These are phyloP conservation scores for Acer negundo DNA, from an alignment of 345 rosid species.

Conservation along the genomic window DNA sequence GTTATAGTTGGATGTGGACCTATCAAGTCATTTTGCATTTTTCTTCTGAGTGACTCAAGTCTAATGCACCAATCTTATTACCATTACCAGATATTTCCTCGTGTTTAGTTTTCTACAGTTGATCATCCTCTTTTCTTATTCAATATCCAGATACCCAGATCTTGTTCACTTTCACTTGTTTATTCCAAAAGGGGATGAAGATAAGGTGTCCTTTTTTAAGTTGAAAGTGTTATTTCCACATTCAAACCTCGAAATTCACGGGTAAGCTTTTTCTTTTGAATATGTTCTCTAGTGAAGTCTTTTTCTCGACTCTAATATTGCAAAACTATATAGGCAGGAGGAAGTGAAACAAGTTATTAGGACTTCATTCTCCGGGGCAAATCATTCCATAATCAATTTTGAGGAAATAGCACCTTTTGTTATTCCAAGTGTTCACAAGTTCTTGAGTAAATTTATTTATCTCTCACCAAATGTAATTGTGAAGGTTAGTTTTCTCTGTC, in stretches of 20 bases:
- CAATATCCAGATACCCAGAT: constrained; percentile 35
- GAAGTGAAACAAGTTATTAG: constrained; percentile 28
- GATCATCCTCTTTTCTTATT: constrained; percentile 9
- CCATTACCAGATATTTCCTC: neutral
- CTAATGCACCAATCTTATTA: too few species aligned
- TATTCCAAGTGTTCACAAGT: constrained; percentile 29
- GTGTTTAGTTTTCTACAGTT: neutral
- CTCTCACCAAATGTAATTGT: constrained; percentile 35
- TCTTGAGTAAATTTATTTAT: constrained; percentile 36
- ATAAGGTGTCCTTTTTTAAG: constrained; percentile 40
- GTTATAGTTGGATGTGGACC: neutral
- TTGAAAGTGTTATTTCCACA: constrained; percentile 50
- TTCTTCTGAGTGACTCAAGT: neutral
- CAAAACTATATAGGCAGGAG: constrained; percentile 40
- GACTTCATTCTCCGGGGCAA: constrained; percentile 13
- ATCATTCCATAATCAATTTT: constrained; percentile 17
- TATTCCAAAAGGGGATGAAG: constrained; percentile 40
- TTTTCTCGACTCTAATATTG: constrained; percentile 13
- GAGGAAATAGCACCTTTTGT: constrained; percentile 39
- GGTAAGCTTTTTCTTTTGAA: constrained; percentile 26
- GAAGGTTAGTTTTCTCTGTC: constrained; percentile 34
- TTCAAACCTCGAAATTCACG: constrained; percentile 42
- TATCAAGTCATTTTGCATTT: neutral
- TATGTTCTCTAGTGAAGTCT: neutral
- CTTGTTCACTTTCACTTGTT: constrained; percentile 43